Percentiles rank a stretch among this genome's conserved stretches.
Evolutionary conservation across 2,329 filamentous ascomycete species (phyloP).

Genomic region (Hypomyces rosellus): DNA sequence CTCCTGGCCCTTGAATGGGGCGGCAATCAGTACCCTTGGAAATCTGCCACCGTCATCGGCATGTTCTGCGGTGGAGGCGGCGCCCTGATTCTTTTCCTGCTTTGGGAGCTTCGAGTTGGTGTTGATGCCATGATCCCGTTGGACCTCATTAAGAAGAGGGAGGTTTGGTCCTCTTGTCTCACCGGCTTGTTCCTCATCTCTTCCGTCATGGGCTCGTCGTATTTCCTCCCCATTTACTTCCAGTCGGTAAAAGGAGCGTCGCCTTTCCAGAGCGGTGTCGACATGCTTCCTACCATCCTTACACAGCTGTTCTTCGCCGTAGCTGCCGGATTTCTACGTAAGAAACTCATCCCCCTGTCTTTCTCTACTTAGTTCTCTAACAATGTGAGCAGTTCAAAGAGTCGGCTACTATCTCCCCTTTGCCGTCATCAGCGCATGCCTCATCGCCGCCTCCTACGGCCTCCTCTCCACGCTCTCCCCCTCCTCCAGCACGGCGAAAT

Average conservation of each 20-base stretch:
- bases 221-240: slow-evolving; percentile 8
- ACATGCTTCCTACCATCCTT: slow-evolving; percentile 11
- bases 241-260: slow-evolving; percentile 17
- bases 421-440: slow-evolving; percentile 28
- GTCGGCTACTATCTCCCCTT: slow-evolving; percentile 40
- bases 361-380: too few species aligned
- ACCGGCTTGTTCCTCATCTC: too few species aligned
- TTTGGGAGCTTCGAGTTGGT: slow-evolving; percentile 23
- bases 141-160: too few species aligned
- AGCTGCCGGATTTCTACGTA: background rate
- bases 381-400: slow-evolving; percentile 16
- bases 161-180: too few species aligned
- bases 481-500: slow-evolving; percentile 28
- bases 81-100: slow-evolving; percentile 20
- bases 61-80: slow-evolving; percentile 28
- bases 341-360: too few species aligned
- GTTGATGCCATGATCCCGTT: too few species aligned
- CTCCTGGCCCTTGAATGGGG: too few species aligned
- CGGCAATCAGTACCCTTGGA: slow-evolving; percentile 23
- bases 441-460: slow-evolving; percentile 30
- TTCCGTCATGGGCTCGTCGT: too few species aligned
- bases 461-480: slow-evolving; percentile 36
- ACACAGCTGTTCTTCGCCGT: slow-evolving; percentile 10
- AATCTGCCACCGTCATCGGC: slow-evolving; percentile 28
- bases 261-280: slow-evolving; percentile 18